Percentiles rank a stretch among this genome's conserved stretches.
Conservation (phyloP, 345 rosid genomes). For the Reutealis trisperma region DNA sequence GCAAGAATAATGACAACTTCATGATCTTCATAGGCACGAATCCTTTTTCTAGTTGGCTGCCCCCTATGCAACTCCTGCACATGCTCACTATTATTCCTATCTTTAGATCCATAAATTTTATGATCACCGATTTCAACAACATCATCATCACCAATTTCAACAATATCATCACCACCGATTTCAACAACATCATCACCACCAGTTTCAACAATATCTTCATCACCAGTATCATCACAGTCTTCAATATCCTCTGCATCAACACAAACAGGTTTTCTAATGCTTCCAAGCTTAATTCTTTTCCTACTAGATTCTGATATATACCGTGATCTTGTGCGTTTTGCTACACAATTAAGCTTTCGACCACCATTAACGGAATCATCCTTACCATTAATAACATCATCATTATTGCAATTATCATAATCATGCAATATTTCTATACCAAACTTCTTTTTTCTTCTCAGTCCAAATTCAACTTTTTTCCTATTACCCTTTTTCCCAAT, state of each 20-base stretch:
- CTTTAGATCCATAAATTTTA: neutral
- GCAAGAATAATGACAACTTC: constrained; percentile 27
- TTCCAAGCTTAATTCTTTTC: constrained; percentile 6
- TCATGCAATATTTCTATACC: too few species aligned
- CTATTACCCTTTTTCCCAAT: neutral
- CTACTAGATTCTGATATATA: neutral
- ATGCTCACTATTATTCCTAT: neutral
- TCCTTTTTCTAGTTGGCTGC: neutral
- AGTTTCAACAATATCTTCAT: neutral
- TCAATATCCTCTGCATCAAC: constrained; percentile 3
- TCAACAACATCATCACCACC: neutral
- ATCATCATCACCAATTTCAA: neutral
- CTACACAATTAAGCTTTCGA: constrained; percentile 6
- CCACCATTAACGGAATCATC: neutral
- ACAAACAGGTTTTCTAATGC: neutral
- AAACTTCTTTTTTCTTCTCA: neutral
- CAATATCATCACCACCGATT: neutral
- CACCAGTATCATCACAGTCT: neutral
- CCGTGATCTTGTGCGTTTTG: constrained; percentile 27
- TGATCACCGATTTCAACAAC: neutral
- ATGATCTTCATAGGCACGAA: neutral
- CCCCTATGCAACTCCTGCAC: neutral
- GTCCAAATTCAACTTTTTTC: neutral
- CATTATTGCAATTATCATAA: neutral
- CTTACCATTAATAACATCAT: neutral